Evolutionary conservation across 768 basidiomycete species (phyloP), one percentile per base, ranked within the genome.

Genomic region (Suillus sp.): DNA sequence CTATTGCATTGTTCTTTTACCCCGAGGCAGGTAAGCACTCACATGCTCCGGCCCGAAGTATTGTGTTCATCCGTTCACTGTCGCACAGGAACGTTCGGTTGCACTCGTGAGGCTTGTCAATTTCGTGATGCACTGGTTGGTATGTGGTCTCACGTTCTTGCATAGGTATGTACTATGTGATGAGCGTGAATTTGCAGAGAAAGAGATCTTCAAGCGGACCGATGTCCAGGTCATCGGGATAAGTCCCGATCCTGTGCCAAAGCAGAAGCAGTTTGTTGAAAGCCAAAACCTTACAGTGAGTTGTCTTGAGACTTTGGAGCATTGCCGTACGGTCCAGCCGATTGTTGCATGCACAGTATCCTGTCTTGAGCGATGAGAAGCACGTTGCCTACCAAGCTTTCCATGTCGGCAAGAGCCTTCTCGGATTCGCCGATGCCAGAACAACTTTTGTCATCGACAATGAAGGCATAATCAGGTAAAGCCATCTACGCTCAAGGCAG

Each of bases 71-170:
- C 38, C 20, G 30, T 64, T 35, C 22, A 27, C 51, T 40, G 48
- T 8, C 32, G 6, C 51, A 53, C 72, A 88, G 91, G 88, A 7
- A 85, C 91, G 2, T 87, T 79, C 58, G 92, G 89, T 6, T 94
- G 93, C 74, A 95, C 91, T 20, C 87, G 83, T 69, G 87, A 95
- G 74, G 92, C 89, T 1, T 93, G 92, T 69, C 81, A 86, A 59
- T 93, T 95, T 75, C 84, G 93, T 30, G 90, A 95, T 77, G 91
- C 91, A 3, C 76, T 91, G 48, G 83, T 79, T 40, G 85, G 90
- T 90, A 62, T 62, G 83, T 72, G 4, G 34, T 27, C 5, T 61
- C 61, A 27, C 55, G 54, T 53, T 55, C 58, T 59, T 35, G 50
- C 47, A 48, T 40, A 47, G 58, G 37, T 53, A 57, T 53, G 22